Evolutionary conservation across 1,284 basidiomycete genomes (phyloP), one percentile per base, ranked within the genome.

Genomic region (Boletus smithii): DNA sequence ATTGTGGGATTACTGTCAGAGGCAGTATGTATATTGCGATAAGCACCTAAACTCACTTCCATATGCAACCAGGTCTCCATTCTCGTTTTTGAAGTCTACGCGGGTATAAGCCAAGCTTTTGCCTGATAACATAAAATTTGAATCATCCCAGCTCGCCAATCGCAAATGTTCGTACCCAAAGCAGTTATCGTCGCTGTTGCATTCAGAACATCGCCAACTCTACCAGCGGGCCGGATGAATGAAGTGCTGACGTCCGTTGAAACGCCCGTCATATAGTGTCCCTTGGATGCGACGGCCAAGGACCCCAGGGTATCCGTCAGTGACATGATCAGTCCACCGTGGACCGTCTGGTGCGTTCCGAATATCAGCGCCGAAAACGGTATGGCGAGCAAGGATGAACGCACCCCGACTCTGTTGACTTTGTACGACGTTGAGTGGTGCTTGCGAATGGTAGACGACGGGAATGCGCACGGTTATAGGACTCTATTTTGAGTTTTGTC

Each of bases 171-270:
- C 45, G 17, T 56, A 81, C 85, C 88, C 56, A 88, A 73, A 24
- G 74, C 80, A 29, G 79, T 83, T 26, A 89, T 61, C 7, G 72
- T 72, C 0, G 82, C 84, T 53, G 74, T 83, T 9, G 79, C 80
- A 42, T 77, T 74, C 18, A 91, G 66, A 8, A 75, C 67, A 51
- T 89, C 85, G 5, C 86, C 88, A 0, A 71, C 69, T 43, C 69
- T 74, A 16, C 88, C 89, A 2, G 76, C 85, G 11, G 85, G 82
- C 41, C 80, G 80, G 45, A 90, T 81, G 56, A 91, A 95, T 3
- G 88, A 90, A 0, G 90, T 84, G 39, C 84, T 84, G 57, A 95
- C 85, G 62, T 95, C 91, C 1, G 90, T 91, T 3, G 87, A 91
- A 7, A 95, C 90, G 14, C 91, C 87, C 0, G 92, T 94, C 81